A percentile compares a stretch with the other conserved stretches of the same genome.
Evolutionary conservation across 805 yeast genomes (phyloP).

Genomic region (Yamadazyma takamatsuzukensis): DNA sequence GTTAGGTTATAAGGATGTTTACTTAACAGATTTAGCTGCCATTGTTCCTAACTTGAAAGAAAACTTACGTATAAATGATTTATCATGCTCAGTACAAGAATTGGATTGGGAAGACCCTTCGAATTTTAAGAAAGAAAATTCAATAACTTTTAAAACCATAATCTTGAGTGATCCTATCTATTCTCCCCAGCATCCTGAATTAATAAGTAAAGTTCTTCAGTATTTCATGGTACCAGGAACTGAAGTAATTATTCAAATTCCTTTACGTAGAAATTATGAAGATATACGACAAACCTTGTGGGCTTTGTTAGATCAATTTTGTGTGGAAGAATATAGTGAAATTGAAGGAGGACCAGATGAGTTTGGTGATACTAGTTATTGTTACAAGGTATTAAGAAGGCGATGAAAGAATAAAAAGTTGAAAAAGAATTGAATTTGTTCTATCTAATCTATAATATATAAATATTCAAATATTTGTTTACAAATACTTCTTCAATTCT

Average conservation of each 20-base stretch:
- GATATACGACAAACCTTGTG: slow-evolving; percentile 62
- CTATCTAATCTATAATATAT: neutral
- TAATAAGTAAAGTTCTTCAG: slow-evolving; percentile 61
- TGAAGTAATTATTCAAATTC: slow-evolving; percentile 67
- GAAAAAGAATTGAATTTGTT: neutral
- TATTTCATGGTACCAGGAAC: slow-evolving; percentile 41
- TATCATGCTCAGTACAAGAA: slow-evolving; percentile 37
- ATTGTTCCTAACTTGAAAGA: slow-evolving; percentile 64
- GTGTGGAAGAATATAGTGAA: slow-evolving; percentile 30
- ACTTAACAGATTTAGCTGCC: slow-evolving; percentile 75
- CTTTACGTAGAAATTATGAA: slow-evolving; percentile 65
- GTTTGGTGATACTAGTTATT: slow-evolving; percentile 68
- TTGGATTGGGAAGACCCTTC: slow-evolving; percentile 77
- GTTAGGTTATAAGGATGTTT: slow-evolving; percentile 44
- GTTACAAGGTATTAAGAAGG: slow-evolving; percentile 34
- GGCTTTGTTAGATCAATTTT: slow-evolving; percentile 43
- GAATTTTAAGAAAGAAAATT: slow-evolving; percentile 25
- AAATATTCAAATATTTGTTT: too few species aligned
- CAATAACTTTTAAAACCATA: slow-evolving; percentile 50
- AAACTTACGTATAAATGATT: slow-evolving; percentile 55
- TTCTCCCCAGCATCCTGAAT: slow-evolving; percentile 72
- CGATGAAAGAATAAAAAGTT: neutral
- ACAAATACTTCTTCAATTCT: slow-evolving; percentile 60
- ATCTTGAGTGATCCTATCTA: slow-evolving; percentile 87
- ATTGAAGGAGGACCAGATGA: slow-evolving; percentile 75